Base-by-base conservation (phyloP, 345 rosid species). In the Stellera chamaejasme region DNA sequence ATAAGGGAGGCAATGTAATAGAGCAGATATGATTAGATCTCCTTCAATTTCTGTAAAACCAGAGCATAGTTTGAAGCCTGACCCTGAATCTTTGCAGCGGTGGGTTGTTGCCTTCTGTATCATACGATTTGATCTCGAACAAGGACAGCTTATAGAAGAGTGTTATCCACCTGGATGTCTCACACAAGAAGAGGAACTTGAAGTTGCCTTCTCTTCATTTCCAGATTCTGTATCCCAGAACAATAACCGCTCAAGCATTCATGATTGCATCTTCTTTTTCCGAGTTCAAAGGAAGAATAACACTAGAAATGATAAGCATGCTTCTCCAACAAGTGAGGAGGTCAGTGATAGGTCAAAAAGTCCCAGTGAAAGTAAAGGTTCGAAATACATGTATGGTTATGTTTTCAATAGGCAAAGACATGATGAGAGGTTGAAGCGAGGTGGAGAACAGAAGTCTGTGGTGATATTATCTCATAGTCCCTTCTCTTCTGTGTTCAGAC, bases 231-330 rank as follows among this genome's bases (percentile, higher is more conserved):
- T 89, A 56, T 87, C 97, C 41, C 99, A 89, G 75, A 67, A 83
- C 63, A 95, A 87, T 58, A 87, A 93, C 50, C 96, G 88, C 9
- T 61, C 95, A 7, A 93, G 96, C 83, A 83, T 89, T 68, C 92
- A 93, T 52, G 99, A 93, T 61, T 93, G 92, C 80, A 83, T 93
- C 65, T 93, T 93, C 84, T 93, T 93, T 72, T 93, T 89, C 72
- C 97, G 99, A 48, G 70, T 87, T 65, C 73, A 61, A 54, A 81
- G 95, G 79, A 77, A 71, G 8, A 73, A 69, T 59, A 67, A 59
- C 43, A 46, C 63, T 54, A 75, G 77, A 63, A 64, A 52, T 54
- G 58, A 51, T 13, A 67, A 65, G 58, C 67, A 48, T 19, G 54
- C 70, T 61, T 53, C 75, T 1, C 61, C 76, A 0, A 76, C 66